Base-by-base conservation (phyloP, 345 rosid species). In the Corchorus capsularis region DNA sequence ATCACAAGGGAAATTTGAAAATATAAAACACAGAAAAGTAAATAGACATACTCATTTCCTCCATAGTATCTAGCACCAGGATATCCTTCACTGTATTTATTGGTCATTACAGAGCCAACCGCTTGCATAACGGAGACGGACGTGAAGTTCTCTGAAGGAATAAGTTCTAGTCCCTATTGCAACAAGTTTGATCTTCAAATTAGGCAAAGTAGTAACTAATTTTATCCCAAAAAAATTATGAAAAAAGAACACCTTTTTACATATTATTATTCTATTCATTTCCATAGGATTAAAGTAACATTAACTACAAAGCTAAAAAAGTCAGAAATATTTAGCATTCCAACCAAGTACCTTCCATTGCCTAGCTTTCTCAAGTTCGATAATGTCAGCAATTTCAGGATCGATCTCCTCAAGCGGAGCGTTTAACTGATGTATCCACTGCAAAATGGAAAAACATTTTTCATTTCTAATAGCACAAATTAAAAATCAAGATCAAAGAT, bases 31-130 rank as follows among this genome's bases (percentile, higher is more conserved):
- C 55, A 35, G 19, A 27, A 69, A 43, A 63, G 27, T 19, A 39
- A 6, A 63, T 32, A 8, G 41, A 32, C 97, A 65, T 89, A 95
- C 98, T 93, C 97, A 49, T 95, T 95, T 71, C 99, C 98, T 79
- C 98, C 98, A 19, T 95, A 95, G 82, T 95, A 95, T 85, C 99
- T 86, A 67, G 96, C 98, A 20, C 98, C 99, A 4, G 97, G 99
- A 76, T 93, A 95, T 3, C 99, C 99, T 86, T 95, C 99, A 74
- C 97, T 93, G 77, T 95, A 95, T 76, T 95, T 93, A 84, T 95
- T 95, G 64, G 98, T 95, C 97, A 93, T 93, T 66, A 93, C 96
- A 19, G 99, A 93, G 12, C 99, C 99, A 75, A 95, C 98, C 16
- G 97, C 98, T 93, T 91, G 89, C 98, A 95, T 93, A 74, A 95